phyloP scores from a whole-genome alignment of 495 filamentous ascomycete genomes.

The Cenococcum geophilum region DNA sequence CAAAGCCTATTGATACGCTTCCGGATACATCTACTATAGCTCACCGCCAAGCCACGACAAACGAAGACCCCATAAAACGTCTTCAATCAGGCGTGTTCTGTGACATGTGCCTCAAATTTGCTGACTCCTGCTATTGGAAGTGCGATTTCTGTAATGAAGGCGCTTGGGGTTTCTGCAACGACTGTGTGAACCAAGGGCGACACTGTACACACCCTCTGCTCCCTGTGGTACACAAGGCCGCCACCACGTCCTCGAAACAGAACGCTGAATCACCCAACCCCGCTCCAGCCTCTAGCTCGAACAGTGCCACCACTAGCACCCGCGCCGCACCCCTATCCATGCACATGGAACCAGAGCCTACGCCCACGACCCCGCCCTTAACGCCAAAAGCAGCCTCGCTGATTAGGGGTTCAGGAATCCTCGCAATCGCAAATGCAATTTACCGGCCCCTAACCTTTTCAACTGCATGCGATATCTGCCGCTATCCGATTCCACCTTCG shows the following conservation, averaged over 20 bases:
- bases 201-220: constrained; percentile 74
- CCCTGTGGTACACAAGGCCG: constrained; percentile 50
- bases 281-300: constrained; percentile 16
- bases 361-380: constrained; percentile 23
- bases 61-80: constrained; percentile 56
- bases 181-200: constrained; percentile 68
- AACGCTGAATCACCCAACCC: constrained; percentile 26
- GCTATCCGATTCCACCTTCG: constrained; percentile 58
- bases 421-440: constrained; percentile 38
- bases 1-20: constrained; percentile 44
- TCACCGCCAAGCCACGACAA: constrained; percentile 41
- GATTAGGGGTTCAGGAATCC: constrained; percentile 37
- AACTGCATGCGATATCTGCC: constrained; percentile 70
- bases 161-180: constrained; percentile 85
- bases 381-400: constrained; percentile 30
- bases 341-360: constrained; percentile 8
- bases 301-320: not conserved
- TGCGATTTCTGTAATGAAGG: constrained; percentile 80
- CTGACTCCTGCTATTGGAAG: constrained; percentile 77
- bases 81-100: constrained; percentile 82
- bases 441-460: constrained; percentile 56
- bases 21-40: not conserved
- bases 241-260: constrained; percentile 20
- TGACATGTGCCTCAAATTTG: constrained; percentile 59
- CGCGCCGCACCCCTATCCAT: constrained; percentile 10